These are phyloP conservation scores for Coemansia sp. DNA, from an alignment of 192 early-diverging fungal genomes.

Conservation along the genomic window DNA sequence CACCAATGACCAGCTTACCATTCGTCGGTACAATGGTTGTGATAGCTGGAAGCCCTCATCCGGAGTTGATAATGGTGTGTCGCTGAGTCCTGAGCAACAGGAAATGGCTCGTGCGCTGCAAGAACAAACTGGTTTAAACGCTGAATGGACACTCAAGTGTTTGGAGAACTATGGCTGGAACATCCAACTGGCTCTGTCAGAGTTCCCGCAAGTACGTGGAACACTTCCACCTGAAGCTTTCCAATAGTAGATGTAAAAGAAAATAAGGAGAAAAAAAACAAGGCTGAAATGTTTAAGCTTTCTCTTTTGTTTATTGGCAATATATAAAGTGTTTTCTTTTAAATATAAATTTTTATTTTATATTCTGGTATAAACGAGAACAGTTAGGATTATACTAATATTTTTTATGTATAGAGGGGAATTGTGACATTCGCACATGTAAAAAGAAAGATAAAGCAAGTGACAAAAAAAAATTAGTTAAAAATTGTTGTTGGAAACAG, in stretches of 20 bases:
- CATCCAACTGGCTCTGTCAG: constrained; percentile 35
- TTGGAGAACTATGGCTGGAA: constrained; percentile 46
- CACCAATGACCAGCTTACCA: constrained; percentile 38
- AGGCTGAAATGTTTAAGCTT: not conserved
- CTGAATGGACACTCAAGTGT: constrained; percentile 45
- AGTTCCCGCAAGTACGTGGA: constrained; percentile 37
- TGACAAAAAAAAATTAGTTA: constrained; percentile 1
- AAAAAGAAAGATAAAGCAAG: not conserved
- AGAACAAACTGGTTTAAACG: constrained; percentile 34
- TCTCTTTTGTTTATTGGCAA: not conserved
- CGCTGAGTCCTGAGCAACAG: constrained; percentile 34
- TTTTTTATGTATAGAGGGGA: too few relatives aligned
- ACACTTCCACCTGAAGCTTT: constrained; percentile 40
- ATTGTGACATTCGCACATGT: too few relatives aligned
- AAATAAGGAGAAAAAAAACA: not conserved
- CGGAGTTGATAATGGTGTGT: not conserved
- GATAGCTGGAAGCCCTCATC: constrained; percentile 21
- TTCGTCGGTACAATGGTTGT: constrained; percentile 47
- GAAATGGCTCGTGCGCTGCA: constrained; percentile 47
- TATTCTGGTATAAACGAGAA: not conserved
- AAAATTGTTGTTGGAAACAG: constrained; percentile 21
- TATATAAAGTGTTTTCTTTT: too few relatives aligned
- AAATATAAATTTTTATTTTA: too few relatives aligned
- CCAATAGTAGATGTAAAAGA: constrained; percentile 6
- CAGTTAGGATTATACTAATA: not conserved